phyloP scores from a whole-genome alignment of 768 basidiomycete species.

The Amanita phalloides region DNA sequence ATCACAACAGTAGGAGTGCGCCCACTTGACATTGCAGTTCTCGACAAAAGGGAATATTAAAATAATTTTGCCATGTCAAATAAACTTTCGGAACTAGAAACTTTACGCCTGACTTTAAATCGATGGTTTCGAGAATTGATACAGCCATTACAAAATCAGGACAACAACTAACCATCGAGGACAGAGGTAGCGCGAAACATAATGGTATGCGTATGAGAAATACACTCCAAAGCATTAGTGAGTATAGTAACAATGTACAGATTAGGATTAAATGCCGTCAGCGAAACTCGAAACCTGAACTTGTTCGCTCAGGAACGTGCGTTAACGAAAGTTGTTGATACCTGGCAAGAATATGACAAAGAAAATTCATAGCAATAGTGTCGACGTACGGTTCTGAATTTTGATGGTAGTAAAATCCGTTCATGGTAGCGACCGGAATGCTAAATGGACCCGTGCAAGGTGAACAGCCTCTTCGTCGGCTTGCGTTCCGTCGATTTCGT shows the following conservation, averaged over 20 bases:
- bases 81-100: background rate
- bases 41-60: background rate
- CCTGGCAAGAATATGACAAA: slow-evolving; percentile 24
- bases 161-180: background rate
- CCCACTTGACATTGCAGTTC: background rate
- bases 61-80: background rate
- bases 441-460: slow-evolving; percentile 37
- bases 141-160: slow-evolving; percentile 4
- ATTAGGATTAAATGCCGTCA: slow-evolving; percentile 21
- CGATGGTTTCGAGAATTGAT: background rate
- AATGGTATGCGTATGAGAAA: background rate
- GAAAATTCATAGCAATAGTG: slow-evolving; percentile 1
- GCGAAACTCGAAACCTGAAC: slow-evolving; percentile 81
- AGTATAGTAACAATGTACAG: slow-evolving; percentile 1
- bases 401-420: slow-evolving; percentile 89
- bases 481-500: slow-evolving; percentile 35
- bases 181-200: background rate
- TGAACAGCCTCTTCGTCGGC: slow-evolving; percentile 32
- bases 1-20: slow-evolving; percentile 29
- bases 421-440: slow-evolving; percentile 63
- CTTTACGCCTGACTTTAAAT: background rate
- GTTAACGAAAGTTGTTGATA: slow-evolving; percentile 84
- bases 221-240: slow-evolving; percentile 2
- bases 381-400: slow-evolving; percentile 80
- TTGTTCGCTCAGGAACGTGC: slow-evolving; percentile 66